Conservation (phyloP, 1,284 basidiomycete genomes). For the Rhodofomes roseus region DNA sequence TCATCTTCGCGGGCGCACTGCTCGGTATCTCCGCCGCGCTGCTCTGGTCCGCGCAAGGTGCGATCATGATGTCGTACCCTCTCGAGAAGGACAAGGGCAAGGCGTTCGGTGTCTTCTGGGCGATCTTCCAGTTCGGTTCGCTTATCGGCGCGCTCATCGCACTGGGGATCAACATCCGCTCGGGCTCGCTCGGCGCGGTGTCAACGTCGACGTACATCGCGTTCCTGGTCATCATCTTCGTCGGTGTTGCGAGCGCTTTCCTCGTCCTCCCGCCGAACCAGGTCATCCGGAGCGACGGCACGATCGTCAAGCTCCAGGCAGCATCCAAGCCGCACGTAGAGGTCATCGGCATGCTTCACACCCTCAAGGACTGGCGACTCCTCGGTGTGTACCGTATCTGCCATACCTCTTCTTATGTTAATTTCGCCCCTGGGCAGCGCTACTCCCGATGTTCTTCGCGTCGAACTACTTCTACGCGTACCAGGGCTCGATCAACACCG, state of each 20-base stretch:
- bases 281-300: conserved; percentile 38
- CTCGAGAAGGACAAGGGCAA: conserved; percentile 54
- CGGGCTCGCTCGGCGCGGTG: conserved; percentile 29
- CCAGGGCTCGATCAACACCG: conserved; percentile 36
- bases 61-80: conserved; percentile 54
- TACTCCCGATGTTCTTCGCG: conserved; percentile 40
- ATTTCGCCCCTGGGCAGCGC: conserved; percentile 17
- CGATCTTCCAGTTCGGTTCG: conserved; percentile 50
- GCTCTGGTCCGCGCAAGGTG: conserved; percentile 57
- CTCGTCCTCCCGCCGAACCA: conserved; percentile 35
- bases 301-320: conserved; percentile 34
- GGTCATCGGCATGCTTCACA: conserved; percentile 29
- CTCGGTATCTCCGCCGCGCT: conserved; percentile 58
- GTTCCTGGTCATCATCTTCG: conserved; percentile 39
- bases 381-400: conserved; percentile 18
- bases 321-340: conserved; percentile 32
- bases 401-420: background rate
- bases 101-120: conserved; percentile 48
- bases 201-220: conserved; percentile 39
- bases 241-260: conserved; percentile 36
- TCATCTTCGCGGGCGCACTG: conserved; percentile 52
- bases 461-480: conserved; percentile 41
- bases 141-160: conserved; percentile 49
- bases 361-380: conserved; percentile 38
- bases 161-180: conserved; percentile 39